These are phyloP conservation scores for Brettanomyces sp. DNA, from an alignment of 805 yeast species.

Conservation along the genomic window DNA sequence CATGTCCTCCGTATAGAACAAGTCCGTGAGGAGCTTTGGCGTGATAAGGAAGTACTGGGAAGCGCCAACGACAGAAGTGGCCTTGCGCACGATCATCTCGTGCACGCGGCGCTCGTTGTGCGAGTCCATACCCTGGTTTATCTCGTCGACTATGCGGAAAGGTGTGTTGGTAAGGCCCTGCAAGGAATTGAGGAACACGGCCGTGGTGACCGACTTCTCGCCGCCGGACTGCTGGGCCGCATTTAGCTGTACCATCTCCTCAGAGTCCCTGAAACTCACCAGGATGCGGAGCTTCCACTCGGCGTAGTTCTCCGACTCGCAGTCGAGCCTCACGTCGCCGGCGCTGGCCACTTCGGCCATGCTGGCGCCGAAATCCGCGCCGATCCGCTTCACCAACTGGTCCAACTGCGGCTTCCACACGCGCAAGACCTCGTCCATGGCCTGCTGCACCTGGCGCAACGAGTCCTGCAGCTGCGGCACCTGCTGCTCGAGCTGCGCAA, in stretches of 20 bases:
- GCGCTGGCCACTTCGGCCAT: slow-evolving; percentile 75
- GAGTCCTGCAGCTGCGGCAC: slow-evolving; percentile 28
- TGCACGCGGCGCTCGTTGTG: slow-evolving; percentile 84
- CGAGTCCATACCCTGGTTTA: slow-evolving; percentile 98
- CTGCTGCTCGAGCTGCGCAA: slow-evolving; percentile 26
- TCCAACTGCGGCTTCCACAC: slow-evolving; percentile 60
- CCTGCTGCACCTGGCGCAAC: slow-evolving; percentile 28
- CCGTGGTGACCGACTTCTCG: slow-evolving; percentile 92
- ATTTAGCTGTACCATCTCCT: slow-evolving; percentile 62
- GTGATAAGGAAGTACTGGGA: slow-evolving; percentile 89
- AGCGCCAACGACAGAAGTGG: slow-evolving; percentile 27
- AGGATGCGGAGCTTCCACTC: slow-evolving; percentile 80
- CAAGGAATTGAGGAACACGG: slow-evolving; percentile 78
- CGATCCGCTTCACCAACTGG: slow-evolving; percentile 43
- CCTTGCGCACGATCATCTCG: slow-evolving; percentile 71
- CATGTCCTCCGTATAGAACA: slow-evolving; percentile 74
- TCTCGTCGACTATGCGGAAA: slow-evolving; percentile 93
- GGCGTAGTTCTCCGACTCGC: slow-evolving; percentile 40
- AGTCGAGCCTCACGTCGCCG: slow-evolving; percentile 63
- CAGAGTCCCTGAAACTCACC: slow-evolving; percentile 77
- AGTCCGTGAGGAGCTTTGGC: slow-evolving; percentile 75
- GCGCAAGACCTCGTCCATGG: slow-evolving; percentile 20
- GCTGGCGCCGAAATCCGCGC: slow-evolving; percentile 53
- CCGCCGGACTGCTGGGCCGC: slow-evolving; percentile 96
- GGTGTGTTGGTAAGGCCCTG: slow-evolving; percentile 88